Evolutionary conservation across 257 asterid genomes (phyloP).

Genomic region (Plantago elongata): DNA sequence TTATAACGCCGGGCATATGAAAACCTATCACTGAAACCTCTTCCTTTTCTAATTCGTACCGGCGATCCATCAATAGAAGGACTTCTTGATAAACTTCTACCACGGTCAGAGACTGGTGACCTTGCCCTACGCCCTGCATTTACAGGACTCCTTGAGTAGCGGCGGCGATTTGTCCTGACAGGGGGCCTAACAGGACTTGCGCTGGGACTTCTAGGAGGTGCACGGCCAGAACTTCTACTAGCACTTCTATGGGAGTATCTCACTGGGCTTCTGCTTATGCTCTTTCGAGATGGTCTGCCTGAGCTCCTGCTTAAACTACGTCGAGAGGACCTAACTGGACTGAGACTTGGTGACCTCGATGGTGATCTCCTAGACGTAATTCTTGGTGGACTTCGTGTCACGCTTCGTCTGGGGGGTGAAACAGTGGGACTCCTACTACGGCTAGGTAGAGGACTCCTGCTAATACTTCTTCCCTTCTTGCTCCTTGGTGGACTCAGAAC

Average conservation of each 20-base stretch:
- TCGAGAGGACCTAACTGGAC: constrained; percentile 61
- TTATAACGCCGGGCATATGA: constrained; percentile 74
- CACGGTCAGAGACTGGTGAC: constrained; percentile 64
- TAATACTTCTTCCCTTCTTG: constrained; percentile 43
- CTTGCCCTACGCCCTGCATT: constrained; percentile 49
- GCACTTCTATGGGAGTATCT: constrained; percentile 53
- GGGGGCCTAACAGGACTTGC: constrained; percentile 22
- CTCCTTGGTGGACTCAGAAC: constrained; percentile 29
- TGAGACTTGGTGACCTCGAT: constrained; percentile 58
- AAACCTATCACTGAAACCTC: constrained; percentile 95
- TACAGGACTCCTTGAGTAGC: constrained; percentile 25
- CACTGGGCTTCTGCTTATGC: constrained; percentile 74
- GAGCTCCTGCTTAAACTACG: constrained; percentile 46
- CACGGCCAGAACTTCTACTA: constrained; percentile 84
- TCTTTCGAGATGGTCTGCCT: constrained; percentile 49
- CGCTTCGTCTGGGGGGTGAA: constrained; percentile 51
- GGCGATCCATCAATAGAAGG: constrained; percentile 84
- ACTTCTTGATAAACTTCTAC: constrained; percentile 87
- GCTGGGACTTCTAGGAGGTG: constrained; percentile 57
- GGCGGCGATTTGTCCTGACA: constrained; percentile 15
- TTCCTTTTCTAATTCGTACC: constrained; percentile 83
- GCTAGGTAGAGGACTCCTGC: constrained; percentile 39
- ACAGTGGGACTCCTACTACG: constrained; percentile 30
- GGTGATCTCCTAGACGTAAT: constrained; percentile 38
- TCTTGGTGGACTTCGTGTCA: constrained; percentile 46